phyloP scores from a whole-genome alignment of 495 filamentous ascomycete species.

The Xylaria scruposa region DNA sequence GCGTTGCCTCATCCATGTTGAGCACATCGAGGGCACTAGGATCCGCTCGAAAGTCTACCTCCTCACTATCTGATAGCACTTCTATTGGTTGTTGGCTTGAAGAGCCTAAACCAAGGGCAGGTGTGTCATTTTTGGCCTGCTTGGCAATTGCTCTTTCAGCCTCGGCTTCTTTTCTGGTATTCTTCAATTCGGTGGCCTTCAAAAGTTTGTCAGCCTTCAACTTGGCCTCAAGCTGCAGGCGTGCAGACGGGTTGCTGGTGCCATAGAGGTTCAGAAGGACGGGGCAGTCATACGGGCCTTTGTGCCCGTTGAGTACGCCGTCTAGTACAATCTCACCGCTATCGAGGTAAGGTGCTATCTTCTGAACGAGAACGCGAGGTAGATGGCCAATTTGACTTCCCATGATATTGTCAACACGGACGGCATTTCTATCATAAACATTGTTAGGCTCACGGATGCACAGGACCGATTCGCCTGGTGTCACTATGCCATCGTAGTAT shows the following conservation, averaged over 20 bases:
- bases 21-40: conserved; percentile 71
- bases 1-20: conserved; percentile 72
- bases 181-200: conserved; percentile 53
- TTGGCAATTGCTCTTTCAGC: conserved; percentile 45
- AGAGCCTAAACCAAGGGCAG: conserved; percentile 41
- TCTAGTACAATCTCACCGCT: conserved; percentile 64
- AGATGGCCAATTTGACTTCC: conserved; percentile 83
- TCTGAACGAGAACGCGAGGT: conserved; percentile 66
- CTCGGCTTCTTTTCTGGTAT: conserved; percentile 58
- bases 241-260: conserved; percentile 58
- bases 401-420: conserved; percentile 81
- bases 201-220: conserved; percentile 68
- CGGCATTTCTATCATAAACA: conserved; percentile 77
- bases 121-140: conserved; percentile 32
- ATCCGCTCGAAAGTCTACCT: conserved; percentile 61
- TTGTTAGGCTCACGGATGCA: conserved; percentile 74
- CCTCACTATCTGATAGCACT: conserved; percentile 60
- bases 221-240: conserved; percentile 60
- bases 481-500: conserved; percentile 78
- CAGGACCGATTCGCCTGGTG: conserved; percentile 72
- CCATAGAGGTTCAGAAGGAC: conserved; percentile 72
- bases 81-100: conserved; percentile 55
- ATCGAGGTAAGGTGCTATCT: conserved; percentile 74
- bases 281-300: conserved; percentile 72
- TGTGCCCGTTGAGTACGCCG: conserved; percentile 67